phyloP scores from a whole-genome alignment of 176 grass and related monocot species.

The Thalia dealbata region DNA sequence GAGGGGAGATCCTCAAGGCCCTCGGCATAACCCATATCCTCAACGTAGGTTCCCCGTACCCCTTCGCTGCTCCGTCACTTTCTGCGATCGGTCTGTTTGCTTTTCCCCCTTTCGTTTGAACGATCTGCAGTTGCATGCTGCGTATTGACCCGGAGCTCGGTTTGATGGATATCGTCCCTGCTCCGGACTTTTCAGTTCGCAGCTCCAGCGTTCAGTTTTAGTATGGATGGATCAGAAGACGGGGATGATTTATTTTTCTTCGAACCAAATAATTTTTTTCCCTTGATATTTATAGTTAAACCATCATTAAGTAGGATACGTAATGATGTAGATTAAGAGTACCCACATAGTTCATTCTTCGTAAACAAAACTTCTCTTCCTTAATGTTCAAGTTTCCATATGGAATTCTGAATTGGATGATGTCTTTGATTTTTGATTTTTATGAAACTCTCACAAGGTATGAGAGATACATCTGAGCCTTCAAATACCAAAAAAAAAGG shows the following conservation, averaged over 20 bases:
- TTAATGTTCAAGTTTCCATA: background rate
- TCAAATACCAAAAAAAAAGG: too few relatives aligned
- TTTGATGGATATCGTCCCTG: background rate
- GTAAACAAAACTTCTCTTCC: background rate
- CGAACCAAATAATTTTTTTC: background rate
- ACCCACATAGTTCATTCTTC: background rate
- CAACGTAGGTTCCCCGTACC: slow-evolving; percentile 43
- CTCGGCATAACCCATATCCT: slow-evolving; percentile 66
- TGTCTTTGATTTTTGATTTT: too few relatives aligned
- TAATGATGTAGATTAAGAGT: background rate
- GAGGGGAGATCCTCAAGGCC: slow-evolving; percentile 53
- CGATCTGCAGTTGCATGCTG: background rate
- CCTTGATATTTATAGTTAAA: background rate
- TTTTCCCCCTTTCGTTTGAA: background rate
- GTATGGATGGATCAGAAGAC: background rate
- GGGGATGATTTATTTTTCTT: background rate
- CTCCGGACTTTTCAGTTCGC: background rate
- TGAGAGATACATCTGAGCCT: too few relatives aligned
- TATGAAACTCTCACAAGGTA: too few relatives aligned
- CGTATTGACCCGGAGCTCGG: background rate
- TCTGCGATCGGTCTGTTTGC: background rate
- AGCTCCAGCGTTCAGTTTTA: background rate
- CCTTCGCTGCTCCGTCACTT: too few relatives aligned
- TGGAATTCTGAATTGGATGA: too few relatives aligned
- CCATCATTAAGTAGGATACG: background rate